A percentile compares a stretch with the other conserved stretches of the same genome.
Conservation (phyloP, 306 rosid genomes). For the Ochetophila trinervis region DNA sequence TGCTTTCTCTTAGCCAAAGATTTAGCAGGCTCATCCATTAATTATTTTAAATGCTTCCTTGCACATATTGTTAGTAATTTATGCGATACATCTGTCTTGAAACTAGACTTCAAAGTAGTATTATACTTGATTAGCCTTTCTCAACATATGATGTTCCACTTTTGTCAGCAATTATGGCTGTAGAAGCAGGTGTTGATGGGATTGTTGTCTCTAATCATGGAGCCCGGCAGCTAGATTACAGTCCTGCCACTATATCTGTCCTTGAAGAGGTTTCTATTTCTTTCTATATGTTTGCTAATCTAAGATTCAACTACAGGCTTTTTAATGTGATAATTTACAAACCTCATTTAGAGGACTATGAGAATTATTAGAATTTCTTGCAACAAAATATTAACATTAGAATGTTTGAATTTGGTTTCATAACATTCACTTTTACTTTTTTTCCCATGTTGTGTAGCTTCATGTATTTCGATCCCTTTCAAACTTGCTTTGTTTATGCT, state of each 20-base stretch:
- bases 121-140: background rate
- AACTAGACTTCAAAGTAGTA: background rate
- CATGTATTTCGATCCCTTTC: no score
- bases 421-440: no score
- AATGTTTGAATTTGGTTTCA: no score
- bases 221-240: slow-evolving; percentile 35
- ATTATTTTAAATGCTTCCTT: background rate
- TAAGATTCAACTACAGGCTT: background rate
- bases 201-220: slow-evolving; percentile 47
- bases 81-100: background rate
- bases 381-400: no score
- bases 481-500: no score
- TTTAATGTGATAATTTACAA: background rate
- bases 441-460: no score
- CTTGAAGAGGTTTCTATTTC: slow-evolving; percentile 33
- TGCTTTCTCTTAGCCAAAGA: background rate
- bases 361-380: background rate
- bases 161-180: slow-evolving; percentile 34
- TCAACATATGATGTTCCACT: background rate
- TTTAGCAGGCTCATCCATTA: background rate
- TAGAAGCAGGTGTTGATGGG: slow-evolving; percentile 35
- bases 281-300: background rate
- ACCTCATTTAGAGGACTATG: background rate
- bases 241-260: slow-evolving; percentile 39
- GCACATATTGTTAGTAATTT: background rate